A percentile compares a stretch with the other conserved stretches of the same genome.
Conservation (phyloP, 108 stramenopile species). For the Pseudonitzschia multiseries region DNA sequence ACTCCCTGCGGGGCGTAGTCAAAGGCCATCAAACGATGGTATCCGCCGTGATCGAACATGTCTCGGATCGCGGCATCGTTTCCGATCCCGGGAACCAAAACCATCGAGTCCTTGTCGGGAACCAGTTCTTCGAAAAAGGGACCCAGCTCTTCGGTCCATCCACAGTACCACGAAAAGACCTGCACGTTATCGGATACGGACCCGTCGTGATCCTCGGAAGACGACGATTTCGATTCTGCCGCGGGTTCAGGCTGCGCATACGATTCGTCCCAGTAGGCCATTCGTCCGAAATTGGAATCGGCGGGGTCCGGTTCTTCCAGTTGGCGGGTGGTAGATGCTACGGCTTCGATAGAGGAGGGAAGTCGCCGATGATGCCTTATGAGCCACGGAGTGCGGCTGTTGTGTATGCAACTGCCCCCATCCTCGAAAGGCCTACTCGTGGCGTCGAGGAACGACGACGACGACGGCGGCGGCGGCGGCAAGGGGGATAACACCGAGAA, state of each 20-base stretch:
- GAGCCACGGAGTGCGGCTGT: no score
- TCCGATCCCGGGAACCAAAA: slow-evolving; percentile 67
- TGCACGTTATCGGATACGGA: no score
- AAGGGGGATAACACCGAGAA: no score
- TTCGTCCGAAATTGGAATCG: background rate
- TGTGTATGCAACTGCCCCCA: no score
- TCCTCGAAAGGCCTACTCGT: no score
- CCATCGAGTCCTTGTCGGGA: slow-evolving; percentile 4
- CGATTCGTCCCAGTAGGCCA: slow-evolving; percentile 16
- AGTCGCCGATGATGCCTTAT: no score
- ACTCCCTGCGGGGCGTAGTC: slow-evolving; percentile 71
- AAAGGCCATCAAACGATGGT: slow-evolving; percentile 52
- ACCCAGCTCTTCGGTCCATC: slow-evolving; percentile 53
- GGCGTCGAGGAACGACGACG: no score
- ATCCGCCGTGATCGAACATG: slow-evolving; percentile 53
- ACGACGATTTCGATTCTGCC: background rate
- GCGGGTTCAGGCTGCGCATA: background rate
- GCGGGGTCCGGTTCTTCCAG: background rate
- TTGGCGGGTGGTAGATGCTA: no score
- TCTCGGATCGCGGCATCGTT: slow-evolving; percentile 64
- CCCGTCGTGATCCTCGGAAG: no score
- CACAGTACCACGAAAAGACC: slow-evolving; percentile 65
- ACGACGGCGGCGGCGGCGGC: no score
- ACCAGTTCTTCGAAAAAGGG: slow-evolving; percentile 61
- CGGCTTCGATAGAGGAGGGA: no score